Percentiles rank a stretch among this genome's conserved stretches.
These are phyloP conservation scores for Penicillium oxalicum DNA, from an alignment of 2,329 filamentous ascomycete species.

Conservation along the genomic window DNA sequence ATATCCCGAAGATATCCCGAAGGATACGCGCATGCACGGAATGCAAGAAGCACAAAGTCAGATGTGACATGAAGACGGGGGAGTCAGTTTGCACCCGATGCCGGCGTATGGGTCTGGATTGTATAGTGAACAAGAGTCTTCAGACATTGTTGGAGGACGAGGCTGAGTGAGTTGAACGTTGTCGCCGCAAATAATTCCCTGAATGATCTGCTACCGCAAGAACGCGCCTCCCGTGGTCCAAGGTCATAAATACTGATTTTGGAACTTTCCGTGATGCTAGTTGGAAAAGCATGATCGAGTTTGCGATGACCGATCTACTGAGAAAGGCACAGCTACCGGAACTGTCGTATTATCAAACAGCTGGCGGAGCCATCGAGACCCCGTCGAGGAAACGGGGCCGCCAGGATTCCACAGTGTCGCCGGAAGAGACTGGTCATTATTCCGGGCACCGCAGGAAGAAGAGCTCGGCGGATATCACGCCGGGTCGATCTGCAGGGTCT, in stretches of 20 bases:
- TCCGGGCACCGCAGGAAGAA: constrained; percentile 15
- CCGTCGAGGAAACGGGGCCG: constrained; percentile 27
- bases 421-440: constrained; percentile 22
- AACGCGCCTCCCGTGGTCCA: constrained; percentile 3
- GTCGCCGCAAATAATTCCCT: constrained; percentile 4
- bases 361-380: constrained; percentile 25
- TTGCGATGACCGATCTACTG: constrained; percentile 35
- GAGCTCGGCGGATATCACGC: constrained; percentile 11
- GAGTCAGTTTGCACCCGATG: constrained; percentile 48
- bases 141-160: constrained; percentile 47
- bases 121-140: constrained; percentile 48
- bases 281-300: constrained; percentile 36
- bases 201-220: not conserved
- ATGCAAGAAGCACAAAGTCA: constrained; percentile 51
- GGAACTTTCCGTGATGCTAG: constrained; percentile 13
- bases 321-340: constrained; percentile 34
- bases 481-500: constrained; percentile 12
- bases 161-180: constrained; percentile 34
- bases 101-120: constrained; percentile 45
- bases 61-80: constrained; percentile 48
- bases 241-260: constrained; percentile 7
- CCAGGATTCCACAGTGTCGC: constrained; percentile 30
- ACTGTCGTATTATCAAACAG: constrained; percentile 34
- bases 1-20: constrained; percentile 40
- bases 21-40: constrained; percentile 48